phyloP scores from a whole-genome alignment of 441 rosid species.

The Hura crepitans region DNA sequence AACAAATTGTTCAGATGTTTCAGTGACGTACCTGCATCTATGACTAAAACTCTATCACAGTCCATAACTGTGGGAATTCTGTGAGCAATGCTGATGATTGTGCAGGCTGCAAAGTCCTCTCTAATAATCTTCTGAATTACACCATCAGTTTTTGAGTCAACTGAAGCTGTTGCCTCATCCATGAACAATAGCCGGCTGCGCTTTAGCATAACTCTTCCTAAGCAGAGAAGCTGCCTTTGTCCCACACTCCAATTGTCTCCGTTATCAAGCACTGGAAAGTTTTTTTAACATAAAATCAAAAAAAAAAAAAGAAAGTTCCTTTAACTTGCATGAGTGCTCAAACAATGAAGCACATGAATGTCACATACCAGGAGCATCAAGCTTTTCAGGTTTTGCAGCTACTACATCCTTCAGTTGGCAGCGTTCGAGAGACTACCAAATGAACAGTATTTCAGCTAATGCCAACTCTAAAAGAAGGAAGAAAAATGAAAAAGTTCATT shows the following conservation, averaged over 20 bases:
- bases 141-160: constrained; percentile 88
- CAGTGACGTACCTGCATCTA: constrained; percentile 59
- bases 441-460: constrained; percentile 4
- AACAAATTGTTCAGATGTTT: background rate
- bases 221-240: constrained; percentile 83
- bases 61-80: constrained; percentile 98
- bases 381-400: constrained; percentile 73
- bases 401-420: constrained; percentile 87
- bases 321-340: background rate
- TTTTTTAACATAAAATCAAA: background rate
- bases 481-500: no score
- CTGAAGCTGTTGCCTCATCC: constrained; percentile 95
- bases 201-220: constrained; percentile 87
- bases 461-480: background rate
- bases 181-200: constrained; percentile 67
- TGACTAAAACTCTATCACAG: constrained; percentile 79
- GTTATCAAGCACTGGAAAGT: constrained; percentile 58
- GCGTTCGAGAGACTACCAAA: constrained; percentile 64
- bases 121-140: constrained; percentile 83
- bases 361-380: constrained; percentile 61
- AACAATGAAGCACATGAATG: background rate
- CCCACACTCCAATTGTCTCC: constrained; percentile 99
- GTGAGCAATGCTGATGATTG: constrained; percentile 93
- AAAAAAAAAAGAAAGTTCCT: background rate
- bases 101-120: constrained; percentile 70